Base-by-base conservation (phyloP, 164 flowering plant genomes). In the Warburgia ugandensis region DNA sequence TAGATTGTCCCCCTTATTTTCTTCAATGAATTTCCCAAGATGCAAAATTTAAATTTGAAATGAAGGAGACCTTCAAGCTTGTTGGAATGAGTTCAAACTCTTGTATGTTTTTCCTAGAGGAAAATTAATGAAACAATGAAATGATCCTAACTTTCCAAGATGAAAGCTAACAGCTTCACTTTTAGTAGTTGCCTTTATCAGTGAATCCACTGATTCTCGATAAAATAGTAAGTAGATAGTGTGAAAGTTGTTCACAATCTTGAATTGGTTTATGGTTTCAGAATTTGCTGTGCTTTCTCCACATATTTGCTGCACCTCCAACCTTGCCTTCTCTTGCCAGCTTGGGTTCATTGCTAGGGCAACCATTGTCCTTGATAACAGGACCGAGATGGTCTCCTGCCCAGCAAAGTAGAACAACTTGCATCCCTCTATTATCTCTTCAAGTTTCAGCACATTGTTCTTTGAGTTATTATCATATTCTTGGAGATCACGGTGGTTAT, bases 401-500 rank as follows among this genome's bases (percentile, higher is more conserved):
- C 58, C 58, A 44, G 41, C 58, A 32, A 54, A 54, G 41, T 54
- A 54, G 39, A 54, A 54, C 5, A 44, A 19, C 48, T 43, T 54
- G 49, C 58, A 54, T 42, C 70, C 75, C 17, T 70, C 77, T 5
- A 75, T 67, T 8, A 75, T 65, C 1, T 75, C 80, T 8, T 68
- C 48, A 2, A 56, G 54, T 29, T 56, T 68, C 68, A 73, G 56
- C 19, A 76, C 7, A 12, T 13, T 6, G 11, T 47, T 30, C 36
- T 0, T 17, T 17, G 37, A 47, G 5, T 20, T 30, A 7, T 6
- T 16, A 11, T 19, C 51, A 27, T 1, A 12, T 30, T 47, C 48
- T 27, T 42, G 37, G 23, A 13, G 28, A 41, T 29, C 38, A 30
- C 31, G 17, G 14, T 16, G 20, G 13, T 43, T 54, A 30, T 29